Conservation (phyloP, 2,329 filamentous ascomycete species). For the Malbranchea zuffiana region DNA sequence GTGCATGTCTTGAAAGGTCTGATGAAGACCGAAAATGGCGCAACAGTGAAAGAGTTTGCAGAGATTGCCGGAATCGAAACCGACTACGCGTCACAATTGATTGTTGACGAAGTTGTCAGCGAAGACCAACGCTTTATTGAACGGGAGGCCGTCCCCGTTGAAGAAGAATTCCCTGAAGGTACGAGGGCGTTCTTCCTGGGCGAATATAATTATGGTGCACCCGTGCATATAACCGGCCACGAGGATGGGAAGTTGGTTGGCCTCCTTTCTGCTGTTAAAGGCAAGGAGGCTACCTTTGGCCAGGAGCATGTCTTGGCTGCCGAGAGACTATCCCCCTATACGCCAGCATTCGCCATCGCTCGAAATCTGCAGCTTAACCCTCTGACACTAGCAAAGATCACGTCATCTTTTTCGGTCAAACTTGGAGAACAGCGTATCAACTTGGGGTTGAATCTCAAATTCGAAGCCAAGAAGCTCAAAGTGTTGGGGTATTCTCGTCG, state of each 20-base stretch:
- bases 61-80: slow-evolving; percentile 74
- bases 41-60: slow-evolving; percentile 85
- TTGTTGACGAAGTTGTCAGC: slow-evolving; percentile 83
- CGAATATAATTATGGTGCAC: slow-evolving; percentile 83
- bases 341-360: slow-evolving; percentile 79
- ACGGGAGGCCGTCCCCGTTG: slow-evolving; percentile 71
- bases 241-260: slow-evolving; percentile 64
- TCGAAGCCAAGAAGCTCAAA: slow-evolving; percentile 89
- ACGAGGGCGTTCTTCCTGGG: slow-evolving; percentile 87
- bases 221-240: slow-evolving; percentile 71
- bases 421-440: slow-evolving; percentile 77
- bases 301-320: slow-evolving; percentile 59
- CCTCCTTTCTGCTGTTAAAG: slow-evolving; percentile 60
- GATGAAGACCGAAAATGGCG: slow-evolving; percentile 78
- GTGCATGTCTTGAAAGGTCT: slow-evolving; percentile 91
- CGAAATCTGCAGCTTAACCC: slow-evolving; percentile 71
- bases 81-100: slow-evolving; percentile 79
- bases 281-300: slow-evolving; percentile 71
- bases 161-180: slow-evolving; percentile 78
- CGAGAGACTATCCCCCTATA: slow-evolving; percentile 62
- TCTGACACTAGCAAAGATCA: slow-evolving; percentile 86
- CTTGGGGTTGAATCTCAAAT: slow-evolving; percentile 89
- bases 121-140: slow-evolving; percentile 91
- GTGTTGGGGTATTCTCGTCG: slow-evolving; percentile 92
- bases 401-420: slow-evolving; percentile 79